Evolutionary conservation across 108 stramenopile species (phyloP), one percentile per base, ranked within the genome.

Genomic region (Cyclotella atomus): DNA sequence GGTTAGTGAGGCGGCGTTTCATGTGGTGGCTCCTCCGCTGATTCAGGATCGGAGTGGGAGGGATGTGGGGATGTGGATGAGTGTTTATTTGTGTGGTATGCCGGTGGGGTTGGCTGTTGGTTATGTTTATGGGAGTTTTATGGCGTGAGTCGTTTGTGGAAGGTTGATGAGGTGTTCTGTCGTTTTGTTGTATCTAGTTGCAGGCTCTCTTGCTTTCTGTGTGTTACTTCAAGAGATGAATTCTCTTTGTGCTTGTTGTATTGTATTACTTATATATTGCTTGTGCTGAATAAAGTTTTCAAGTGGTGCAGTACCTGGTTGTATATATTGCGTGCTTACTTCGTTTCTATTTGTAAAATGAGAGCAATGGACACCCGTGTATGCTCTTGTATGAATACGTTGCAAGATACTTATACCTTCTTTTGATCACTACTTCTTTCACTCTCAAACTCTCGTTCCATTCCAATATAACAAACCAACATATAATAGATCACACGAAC

Each of bases 1-100:
- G 21, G 65, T 63, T 15, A 50, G 65, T 7, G 81, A 82, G 56
- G 81, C 81, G 47, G 81, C 81, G 23, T 82, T 82, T 61, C 81
- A 82, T 15, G 72, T 82, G 6, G 81, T 82, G 3, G 81, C 81
- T 2, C 76, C 76, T 0, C 76, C 76, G 14, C 29, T 82, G 50
- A 82, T 82, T 57, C 81, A 82, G 56, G 81, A 82, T 73, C 47
- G 81, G 54, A 76, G 64, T 7, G 81, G 81, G 50, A 12, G 10
- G 0, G 59, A 70, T 14, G 63, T 59, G 12, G 81, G 81, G 19
- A 45, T 82, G 55, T 82, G 81, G 81, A 35, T 82, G 41, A 74
- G 72, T 28, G 30, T 78, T 5, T 82, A 73, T 36, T 61, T 82
- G 49, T 73, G 38, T 43, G 81, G 77, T 10, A 44, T 77, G 65